A percentile compares a stretch with the other conserved stretches of the same genome.
Evolutionary conservation across 2,329 filamentous ascomycete genomes (phyloP).

Genomic region (Penicillium oxalicum): DNA sequence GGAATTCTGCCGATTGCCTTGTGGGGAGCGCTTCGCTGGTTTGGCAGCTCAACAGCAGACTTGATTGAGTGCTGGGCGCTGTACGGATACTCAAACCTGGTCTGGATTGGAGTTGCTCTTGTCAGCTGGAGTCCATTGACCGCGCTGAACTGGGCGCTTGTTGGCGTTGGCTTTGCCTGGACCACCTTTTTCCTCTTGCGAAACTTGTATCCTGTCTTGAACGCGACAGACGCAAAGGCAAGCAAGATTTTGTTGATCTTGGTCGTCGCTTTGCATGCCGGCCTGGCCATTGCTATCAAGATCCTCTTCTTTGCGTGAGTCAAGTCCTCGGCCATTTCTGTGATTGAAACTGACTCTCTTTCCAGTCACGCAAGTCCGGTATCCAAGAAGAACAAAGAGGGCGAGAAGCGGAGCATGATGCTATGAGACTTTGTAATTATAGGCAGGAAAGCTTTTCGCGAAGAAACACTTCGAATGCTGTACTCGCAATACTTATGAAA

Average conservation of each 20-base stretch:
- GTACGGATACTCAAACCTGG: constrained; percentile 92
- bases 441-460: no score
- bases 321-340: not conserved
- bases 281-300: constrained; percentile 90
- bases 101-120: constrained; percentile 92
- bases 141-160: constrained; percentile 89
- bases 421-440: constrained; percentile 12
- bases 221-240: constrained; percentile 84
- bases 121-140: constrained; percentile 84
- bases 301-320: constrained; percentile 82
- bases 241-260: constrained; percentile 81
- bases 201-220: constrained; percentile 86
- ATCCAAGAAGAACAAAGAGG: constrained; percentile 37
- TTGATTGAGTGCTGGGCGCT: constrained; percentile 91
- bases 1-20: constrained; percentile 75
- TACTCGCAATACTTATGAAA: no score
- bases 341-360: constrained; percentile 4
- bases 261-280: constrained; percentile 79
- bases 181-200: constrained; percentile 78
- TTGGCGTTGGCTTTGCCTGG: constrained; percentile 75
- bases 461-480: no score
- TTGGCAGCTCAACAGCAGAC: constrained; percentile 88
- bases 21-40: constrained; percentile 88
- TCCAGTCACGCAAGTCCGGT: constrained; percentile 58
- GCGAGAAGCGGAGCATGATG: constrained; percentile 29